These are phyloP conservation scores for Neofusicoccum parvum DNA, from an alignment of 2,329 filamentous ascomycete genomes.

Conservation along the genomic window DNA sequence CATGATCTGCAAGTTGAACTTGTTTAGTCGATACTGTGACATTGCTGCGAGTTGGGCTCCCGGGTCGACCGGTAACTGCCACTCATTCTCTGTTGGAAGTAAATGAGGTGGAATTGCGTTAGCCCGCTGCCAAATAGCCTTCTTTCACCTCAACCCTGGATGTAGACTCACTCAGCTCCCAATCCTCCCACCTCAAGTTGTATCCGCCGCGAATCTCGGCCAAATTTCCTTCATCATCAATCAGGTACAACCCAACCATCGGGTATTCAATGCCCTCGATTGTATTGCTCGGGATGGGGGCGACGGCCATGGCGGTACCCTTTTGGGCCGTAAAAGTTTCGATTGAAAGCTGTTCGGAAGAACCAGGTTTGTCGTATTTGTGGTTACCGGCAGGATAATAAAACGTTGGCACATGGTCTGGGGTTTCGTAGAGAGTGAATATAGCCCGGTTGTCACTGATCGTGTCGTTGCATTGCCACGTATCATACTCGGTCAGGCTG, in stretches of 20 bases:
- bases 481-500: neutral
- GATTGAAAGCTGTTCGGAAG: neutral
- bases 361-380: neutral
- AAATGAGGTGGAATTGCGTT: too few relatives aligned
- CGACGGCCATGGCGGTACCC: neutral
- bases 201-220: neutral
- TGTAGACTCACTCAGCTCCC: neutral
- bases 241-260: neutral
- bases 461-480: neutral
- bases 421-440: neutral
- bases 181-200: neutral
- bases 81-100: too few relatives aligned
- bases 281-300: neutral
- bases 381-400: neutral
- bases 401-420: neutral
- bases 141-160: too few relatives aligned
- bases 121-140: too few relatives aligned
- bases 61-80: neutral
- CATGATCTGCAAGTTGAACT: constrained; percentile 4
- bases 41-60: neutral
- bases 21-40: neutral
- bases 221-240: neutral
- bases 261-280: neutral
- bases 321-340: neutral
- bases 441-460: neutral